Evolutionary conservation across 2,329 filamentous ascomycete species (phyloP).

Genomic region (Sclerotinia glacialis): DNA sequence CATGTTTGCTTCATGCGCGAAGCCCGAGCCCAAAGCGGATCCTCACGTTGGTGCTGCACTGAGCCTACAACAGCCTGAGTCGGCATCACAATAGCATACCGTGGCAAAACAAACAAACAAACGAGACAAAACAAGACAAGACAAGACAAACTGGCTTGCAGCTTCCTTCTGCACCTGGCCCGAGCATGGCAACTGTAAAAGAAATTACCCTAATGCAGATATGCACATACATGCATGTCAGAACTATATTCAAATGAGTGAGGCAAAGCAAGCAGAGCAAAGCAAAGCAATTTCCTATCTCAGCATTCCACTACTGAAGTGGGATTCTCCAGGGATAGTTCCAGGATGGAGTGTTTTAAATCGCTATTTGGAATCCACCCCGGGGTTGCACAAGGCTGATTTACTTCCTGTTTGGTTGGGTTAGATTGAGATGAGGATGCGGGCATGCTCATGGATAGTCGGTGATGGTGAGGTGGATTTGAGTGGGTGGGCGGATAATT

Average conservation of each 20-base stretch:
- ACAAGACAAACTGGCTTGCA: slow-evolving; percentile 13
- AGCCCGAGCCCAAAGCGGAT: slow-evolving; percentile 8
- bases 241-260: slow-evolving; percentile 18
- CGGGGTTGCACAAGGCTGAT: slow-evolving; percentile 9
- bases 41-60: neutral
- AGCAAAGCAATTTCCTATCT: slow-evolving; percentile 7
- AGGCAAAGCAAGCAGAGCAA: neutral
- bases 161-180: neutral
- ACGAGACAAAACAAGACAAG: neutral
- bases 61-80: neutral
- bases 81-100: slow-evolving; percentile 6
- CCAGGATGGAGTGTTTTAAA: neutral
- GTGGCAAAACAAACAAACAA: neutral
- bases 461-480: neutral
- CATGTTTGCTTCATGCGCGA: slow-evolving; percentile 7
- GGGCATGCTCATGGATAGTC: slow-evolving; percentile 1
- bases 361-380: neutral
- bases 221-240: slow-evolving; percentile 13
- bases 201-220: slow-evolving; percentile 17
- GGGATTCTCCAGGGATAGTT: neutral
- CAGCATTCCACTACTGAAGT: neutral
- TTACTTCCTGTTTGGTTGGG: neutral
- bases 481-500: neutral
- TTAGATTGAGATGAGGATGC: slow-evolving; percentile 3
- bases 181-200: slow-evolving; percentile 2